Evolutionary conservation across 805 yeast genomes (phyloP).

Genomic region (Metschnikowia amazonensis): DNA sequence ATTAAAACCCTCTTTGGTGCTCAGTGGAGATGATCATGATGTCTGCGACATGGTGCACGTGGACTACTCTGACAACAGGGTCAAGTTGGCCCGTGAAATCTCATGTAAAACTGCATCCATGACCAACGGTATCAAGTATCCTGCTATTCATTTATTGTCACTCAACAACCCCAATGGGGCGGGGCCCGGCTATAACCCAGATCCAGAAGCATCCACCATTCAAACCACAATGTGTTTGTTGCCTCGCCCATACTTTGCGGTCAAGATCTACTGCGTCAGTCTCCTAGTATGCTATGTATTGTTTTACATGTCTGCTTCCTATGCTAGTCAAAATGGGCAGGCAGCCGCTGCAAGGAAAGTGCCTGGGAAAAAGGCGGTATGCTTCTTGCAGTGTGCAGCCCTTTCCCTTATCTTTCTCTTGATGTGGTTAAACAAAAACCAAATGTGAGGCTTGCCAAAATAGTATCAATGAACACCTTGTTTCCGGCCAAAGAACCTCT

Average conservation of each 20-base stretch:
- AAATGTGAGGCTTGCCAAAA: slow-evolving; percentile 6
- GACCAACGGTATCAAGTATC: slow-evolving; percentile 85
- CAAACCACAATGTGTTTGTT: slow-evolving; percentile 52
- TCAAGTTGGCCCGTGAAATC: slow-evolving; percentile 56
- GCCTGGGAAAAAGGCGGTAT: background rate
- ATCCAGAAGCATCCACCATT: slow-evolving; percentile 17
- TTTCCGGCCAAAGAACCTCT: slow-evolving; percentile 40
- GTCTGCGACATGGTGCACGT: slow-evolving; percentile 75
- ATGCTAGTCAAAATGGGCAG: background rate
- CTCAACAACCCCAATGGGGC: slow-evolving; percentile 45
- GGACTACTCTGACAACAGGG: slow-evolving; percentile 21
- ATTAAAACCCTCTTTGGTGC: slow-evolving; percentile 63
- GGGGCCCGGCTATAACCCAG: background rate
- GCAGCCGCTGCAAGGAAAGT: background rate
- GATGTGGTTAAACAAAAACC: slow-evolving; percentile 8
- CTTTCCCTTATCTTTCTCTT: slow-evolving; percentile 3
- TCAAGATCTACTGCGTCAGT: slow-evolving; percentile 15
- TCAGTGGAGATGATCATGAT: slow-evolving; percentile 97
- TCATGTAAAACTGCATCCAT: slow-evolving; percentile 87
- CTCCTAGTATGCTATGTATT: slow-evolving; percentile 10
- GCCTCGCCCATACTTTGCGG: slow-evolving; percentile 48
- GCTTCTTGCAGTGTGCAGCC: slow-evolving; percentile 1
- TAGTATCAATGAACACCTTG: slow-evolving; percentile 4
- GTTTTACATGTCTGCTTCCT: slow-evolving; percentile 11
- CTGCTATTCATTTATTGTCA: slow-evolving; percentile 83